Evolutionary conservation across 176 grass and related monocot species (phyloP), one percentile per base, ranked within the genome.

Genomic region (Hsuehochloa calcarea): DNA sequence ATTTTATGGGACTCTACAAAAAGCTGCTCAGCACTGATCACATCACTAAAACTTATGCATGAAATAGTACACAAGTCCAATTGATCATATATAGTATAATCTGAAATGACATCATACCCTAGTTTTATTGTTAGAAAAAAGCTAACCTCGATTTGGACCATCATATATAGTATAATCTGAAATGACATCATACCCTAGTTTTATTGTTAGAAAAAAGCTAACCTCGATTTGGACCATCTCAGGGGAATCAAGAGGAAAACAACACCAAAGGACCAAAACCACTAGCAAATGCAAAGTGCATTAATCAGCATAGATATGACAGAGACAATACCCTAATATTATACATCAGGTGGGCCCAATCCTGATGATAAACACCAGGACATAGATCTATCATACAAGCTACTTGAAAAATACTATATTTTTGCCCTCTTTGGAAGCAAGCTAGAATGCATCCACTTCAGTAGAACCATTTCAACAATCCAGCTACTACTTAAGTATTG

Each of bases 151-250:
- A n/a, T n/a, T n/a, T n/a, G n/a, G n/a, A n/a, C n/a, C n/a, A n/a
- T n/a, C n/a, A n/a, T n/a, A n/a, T n/a, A n/a, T n/a, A n/a, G n/a
- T n/a, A n/a, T n/a, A n/a, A n/a, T n/a, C n/a, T n/a, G n/a, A n/a
- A n/a, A n/a, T n/a, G n/a, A n/a, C n/a, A n/a, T n/a, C n/a, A n/a
- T n/a, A n/a, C n/a, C n/a, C n/a, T n/a, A n/a, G n/a, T n/a, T n/a
- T n/a, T n/a, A n/a, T n/a, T n/a, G n/a, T n/a, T n/a, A n/a, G n/a
- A n/a, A n/a, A n/a, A n/a, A n/a, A n/a, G n/a, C n/a, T n/a, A n/a
- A n/a, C 34, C 56, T 81, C 45, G 41, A n/a, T 79, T 74, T 87
- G 77, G 85, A 87, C 85, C 85, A 87, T 80, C 85, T 66, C 46
- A 68, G 26, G 39, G 78, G 59, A 87, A 81, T 87, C 81, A 81